Conservation (phyloP, 768 basidiomycete species). For the Psilocybe azurescens region DNA sequence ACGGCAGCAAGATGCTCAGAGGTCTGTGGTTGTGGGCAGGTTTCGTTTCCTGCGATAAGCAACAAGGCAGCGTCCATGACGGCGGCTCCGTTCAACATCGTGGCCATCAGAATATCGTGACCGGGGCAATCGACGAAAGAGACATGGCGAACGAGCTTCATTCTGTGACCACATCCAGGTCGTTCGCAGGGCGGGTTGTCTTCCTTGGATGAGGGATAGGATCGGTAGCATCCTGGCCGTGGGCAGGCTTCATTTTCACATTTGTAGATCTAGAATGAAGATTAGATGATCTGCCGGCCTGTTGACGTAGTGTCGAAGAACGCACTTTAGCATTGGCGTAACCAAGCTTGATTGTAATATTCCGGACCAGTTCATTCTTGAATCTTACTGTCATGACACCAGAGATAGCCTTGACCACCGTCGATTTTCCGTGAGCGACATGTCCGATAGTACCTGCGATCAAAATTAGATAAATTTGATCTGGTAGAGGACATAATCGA, state of each 20-base stretch:
- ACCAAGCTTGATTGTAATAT: constrained; percentile 99
- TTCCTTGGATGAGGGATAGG: constrained; percentile 94
- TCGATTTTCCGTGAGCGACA: constrained; percentile 97
- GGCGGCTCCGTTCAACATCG: constrained; percentile 99
- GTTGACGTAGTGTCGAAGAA: constrained; percentile 10
- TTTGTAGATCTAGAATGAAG: constrained; percentile 83
- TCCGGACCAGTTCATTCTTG: constrained; percentile 98
- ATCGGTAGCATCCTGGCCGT: constrained; percentile 92
- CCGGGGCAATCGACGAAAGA: constrained; percentile 98
- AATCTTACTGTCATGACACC: constrained; percentile 98
- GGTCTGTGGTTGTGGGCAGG: constrained; percentile 98
- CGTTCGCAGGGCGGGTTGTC: constrained; percentile 93
- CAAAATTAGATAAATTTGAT: constrained; percentile 9
- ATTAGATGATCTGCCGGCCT: constrained; percentile 20
- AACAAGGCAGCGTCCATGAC: constrained; percentile 99
- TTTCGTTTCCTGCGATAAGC: constrained; percentile 97
- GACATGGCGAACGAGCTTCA: constrained; percentile 95
- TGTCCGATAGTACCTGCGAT: constrained; percentile 92
- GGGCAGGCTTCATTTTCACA: constrained; percentile 95
- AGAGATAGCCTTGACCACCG: constrained; percentile 98
- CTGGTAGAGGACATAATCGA: constrained; percentile 8
- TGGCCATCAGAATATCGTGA: constrained; percentile 99
- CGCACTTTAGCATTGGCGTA: constrained; percentile 98
- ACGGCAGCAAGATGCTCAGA: constrained; percentile 98
- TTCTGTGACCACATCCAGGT: constrained; percentile 86